These are phyloP conservation scores for Ogataea siamensis DNA, from an alignment of 805 yeast genomes.

Conservation along the genomic window DNA sequence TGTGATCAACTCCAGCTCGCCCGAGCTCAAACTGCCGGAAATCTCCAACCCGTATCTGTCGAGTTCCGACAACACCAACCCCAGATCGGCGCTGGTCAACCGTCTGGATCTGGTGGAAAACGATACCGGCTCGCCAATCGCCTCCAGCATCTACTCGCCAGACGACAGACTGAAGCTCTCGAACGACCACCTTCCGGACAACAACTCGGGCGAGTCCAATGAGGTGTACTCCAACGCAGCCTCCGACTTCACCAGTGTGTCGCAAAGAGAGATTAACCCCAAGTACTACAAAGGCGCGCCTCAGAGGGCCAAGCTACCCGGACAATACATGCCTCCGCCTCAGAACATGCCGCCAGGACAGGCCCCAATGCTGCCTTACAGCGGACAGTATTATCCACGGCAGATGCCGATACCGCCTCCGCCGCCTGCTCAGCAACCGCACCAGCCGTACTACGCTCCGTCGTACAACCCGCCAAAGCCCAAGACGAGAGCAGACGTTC, in stretches of 20 bases:
- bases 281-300: constrained; percentile 42
- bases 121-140: constrained; percentile 3
- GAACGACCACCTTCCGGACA: constrained; percentile 7
- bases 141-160: constrained; percentile 10
- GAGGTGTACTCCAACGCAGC: constrained; percentile 33
- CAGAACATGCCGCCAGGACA: constrained; percentile 11
- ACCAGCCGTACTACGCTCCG: constrained; percentile 15
- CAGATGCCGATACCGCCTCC: constrained; percentile 13
- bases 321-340: constrained; percentile 20
- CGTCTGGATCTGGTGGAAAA: background rate
- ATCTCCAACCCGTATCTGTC: constrained; percentile 18
- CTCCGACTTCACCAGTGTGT: constrained; percentile 75
- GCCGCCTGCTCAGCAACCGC: too few species aligned
- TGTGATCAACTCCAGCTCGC: constrained; percentile 6
- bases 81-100: background rate
- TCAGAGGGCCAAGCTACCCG: constrained; percentile 25
- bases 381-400: constrained; percentile 26
- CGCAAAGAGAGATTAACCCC: constrained; percentile 73
- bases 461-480: constrained; percentile 14
- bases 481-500: constrained; percentile 37
- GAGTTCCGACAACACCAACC: constrained; percentile 1
- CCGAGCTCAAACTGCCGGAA: constrained; percentile 15
- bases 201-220: constrained; percentile 9
- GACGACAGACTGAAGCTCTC: constrained; percentile 15
- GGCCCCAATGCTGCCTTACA: constrained; percentile 23